Base-by-base conservation (phyloP, 768 basidiomycete species). In the Lentinula aciculospora region DNA sequence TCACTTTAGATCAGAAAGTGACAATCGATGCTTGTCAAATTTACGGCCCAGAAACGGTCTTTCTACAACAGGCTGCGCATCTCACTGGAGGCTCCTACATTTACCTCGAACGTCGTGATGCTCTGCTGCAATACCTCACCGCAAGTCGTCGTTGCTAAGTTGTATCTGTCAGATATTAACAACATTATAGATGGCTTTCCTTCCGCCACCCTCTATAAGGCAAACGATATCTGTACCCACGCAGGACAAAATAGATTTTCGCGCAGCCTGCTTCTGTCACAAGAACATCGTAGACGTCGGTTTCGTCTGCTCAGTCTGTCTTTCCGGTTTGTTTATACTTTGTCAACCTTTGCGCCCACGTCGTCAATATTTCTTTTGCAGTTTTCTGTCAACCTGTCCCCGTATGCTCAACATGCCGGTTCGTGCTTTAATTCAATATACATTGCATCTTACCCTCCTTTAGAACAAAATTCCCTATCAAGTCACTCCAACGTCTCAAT, bases 201-300 rank as follows among this genome's bases (percentile, higher is more conserved):
- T 91, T 8, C 79, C 87, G 9, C 76, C 86, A 7, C 81, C 83
- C 1, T 75, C 85, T 6, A 81, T 96, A 53, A 85, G 94, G 44
- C 83, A 82, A 65, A 76, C 85, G 47, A 77, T 98, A 34, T 84
- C 89, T 0, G 85, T 92, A 21, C 96, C 96, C 1, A 92, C 92
- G 5, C 94, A 97, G 72, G 95, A 98, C 69, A 89, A 85, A 66
- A 88, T 98, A 59, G 97, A 98, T 70, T 96, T 98, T 67, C 84
- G 97, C 29, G 97, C 97, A 0, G 96, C 95, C 7, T 98, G 96
- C 68, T 98, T 99, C 76, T 99, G 97, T 74, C 97, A 98, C 73
- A 97, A 98, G 70, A 88, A 88, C 54, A 96, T 97, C 48, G 84
- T 98, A 39, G 96, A 98, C 68, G 83, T 98, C 54, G 97, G 94